These are phyloP conservation scores for Pinus tabuliformis DNA, from an alignment of 75 land plant genomes.

Conservation along the genomic window DNA sequence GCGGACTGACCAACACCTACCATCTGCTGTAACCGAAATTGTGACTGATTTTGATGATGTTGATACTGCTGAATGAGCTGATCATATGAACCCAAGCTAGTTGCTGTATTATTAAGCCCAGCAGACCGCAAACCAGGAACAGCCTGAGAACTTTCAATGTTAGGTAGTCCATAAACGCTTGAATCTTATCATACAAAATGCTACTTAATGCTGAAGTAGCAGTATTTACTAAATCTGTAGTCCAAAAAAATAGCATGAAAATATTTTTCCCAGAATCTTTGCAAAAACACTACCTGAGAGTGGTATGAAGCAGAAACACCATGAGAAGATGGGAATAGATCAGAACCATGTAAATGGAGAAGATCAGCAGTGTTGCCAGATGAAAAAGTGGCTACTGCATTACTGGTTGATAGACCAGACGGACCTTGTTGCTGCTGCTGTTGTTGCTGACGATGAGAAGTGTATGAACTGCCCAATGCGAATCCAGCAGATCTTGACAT, in stretches of 20 bases:
- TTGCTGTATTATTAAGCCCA: background rate
- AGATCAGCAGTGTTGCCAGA: constrained; percentile 54
- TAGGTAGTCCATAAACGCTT: no score
- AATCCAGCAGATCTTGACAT: constrained; percentile 86
- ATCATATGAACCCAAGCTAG: background rate
- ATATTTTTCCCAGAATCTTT: background rate
- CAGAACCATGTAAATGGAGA: constrained; percentile 71
- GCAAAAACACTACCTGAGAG: constrained; percentile 40
- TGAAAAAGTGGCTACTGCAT: background rate
- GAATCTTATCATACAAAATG: no score
- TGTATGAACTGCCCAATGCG: constrained; percentile 56
- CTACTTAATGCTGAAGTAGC: no score
- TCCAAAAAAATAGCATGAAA: no score
- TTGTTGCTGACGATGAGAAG: constrained; percentile 56
- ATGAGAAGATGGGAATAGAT: constrained; percentile 71
- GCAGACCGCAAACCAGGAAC: background rate
- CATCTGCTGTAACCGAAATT: constrained; percentile 58
- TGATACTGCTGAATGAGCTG: constrained; percentile 61
- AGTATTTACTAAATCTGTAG: no score
- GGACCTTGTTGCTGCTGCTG: constrained; percentile 24
- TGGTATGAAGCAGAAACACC: constrained; percentile 44
- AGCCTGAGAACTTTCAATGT: no score
- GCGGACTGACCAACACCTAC: constrained; percentile 39
- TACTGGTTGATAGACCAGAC: background rate
- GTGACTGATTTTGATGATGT: constrained; percentile 51